Evolutionary conservation across 108 stramenopile species (phyloP).

Genomic region (Skeletonema menzelii): DNA sequence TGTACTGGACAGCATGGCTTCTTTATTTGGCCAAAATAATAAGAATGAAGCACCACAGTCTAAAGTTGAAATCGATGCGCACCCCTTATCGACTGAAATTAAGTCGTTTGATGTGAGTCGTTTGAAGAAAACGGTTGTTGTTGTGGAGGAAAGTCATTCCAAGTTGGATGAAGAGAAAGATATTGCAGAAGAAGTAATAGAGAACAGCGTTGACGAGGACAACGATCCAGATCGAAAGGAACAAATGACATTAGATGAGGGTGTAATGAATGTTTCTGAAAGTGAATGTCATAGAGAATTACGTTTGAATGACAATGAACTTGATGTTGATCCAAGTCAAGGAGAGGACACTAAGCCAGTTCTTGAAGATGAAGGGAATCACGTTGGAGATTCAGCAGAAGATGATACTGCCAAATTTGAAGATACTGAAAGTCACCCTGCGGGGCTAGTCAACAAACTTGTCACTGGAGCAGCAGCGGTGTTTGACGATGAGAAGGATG

Average conservation of each 20-base stretch:
- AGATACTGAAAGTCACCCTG: neutral
- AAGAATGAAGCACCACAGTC: neutral
- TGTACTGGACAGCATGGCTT: neutral
- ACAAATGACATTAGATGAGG: neutral
- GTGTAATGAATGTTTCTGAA: too few species aligned
- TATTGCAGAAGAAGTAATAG: neutral
- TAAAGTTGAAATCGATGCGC: constrained; percentile 3
- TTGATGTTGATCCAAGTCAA: neutral
- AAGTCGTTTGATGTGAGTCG: constrained; percentile 10
- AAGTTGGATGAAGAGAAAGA: neutral
- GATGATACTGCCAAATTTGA: neutral
- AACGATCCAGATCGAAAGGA: neutral
- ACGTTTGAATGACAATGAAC: neutral
- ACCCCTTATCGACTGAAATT: constrained; percentile 8
- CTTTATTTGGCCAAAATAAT: constrained; percentile 5
- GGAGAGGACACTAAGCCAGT: neutral
- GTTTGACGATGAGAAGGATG: neutral
- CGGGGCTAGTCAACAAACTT: neutral
- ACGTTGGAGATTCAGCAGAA: neutral
- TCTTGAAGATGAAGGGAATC: neutral
- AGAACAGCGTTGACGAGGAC: neutral
- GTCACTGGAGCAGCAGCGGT: neutral
- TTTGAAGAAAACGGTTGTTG: neutral
- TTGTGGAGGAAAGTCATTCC: neutral
- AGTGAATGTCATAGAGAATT: too few species aligned